Conservation (phyloP, 2,329 filamentous ascomycete genomes). For the Neurospora sp. region DNA sequence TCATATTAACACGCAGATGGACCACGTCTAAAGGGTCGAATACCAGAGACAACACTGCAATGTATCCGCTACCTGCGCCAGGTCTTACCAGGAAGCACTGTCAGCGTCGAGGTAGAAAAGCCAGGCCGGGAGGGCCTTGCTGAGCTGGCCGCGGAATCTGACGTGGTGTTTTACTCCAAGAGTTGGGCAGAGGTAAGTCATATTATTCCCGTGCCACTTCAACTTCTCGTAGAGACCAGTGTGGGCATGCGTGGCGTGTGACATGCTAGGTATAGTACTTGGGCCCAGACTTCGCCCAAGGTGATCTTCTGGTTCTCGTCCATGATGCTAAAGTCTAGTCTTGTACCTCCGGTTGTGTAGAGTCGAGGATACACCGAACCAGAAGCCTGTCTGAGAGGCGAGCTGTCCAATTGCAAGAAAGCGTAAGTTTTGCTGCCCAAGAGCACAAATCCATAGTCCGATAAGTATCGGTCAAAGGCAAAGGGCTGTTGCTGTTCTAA, state of each 20-base stretch:
- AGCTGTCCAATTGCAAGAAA: constrained; percentile 24
- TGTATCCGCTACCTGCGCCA: constrained; percentile 49
- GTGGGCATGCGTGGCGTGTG: constrained; percentile 11
- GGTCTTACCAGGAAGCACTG: constrained; percentile 31
- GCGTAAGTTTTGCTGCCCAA: constrained; percentile 30
- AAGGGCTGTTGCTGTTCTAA: neutral
- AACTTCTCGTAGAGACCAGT: neutral
- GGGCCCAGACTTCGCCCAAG: neutral
- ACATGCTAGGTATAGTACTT: neutral
- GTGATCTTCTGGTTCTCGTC: neutral
- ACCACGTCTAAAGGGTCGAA: constrained; percentile 42
- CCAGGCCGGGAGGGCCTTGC: constrained; percentile 50
- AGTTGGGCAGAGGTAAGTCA: constrained; percentile 56
- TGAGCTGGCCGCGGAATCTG: constrained; percentile 50
- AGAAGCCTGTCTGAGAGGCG: constrained; percentile 40
- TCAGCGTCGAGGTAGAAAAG: constrained; percentile 68
- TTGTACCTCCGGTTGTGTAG: constrained; percentile 11
- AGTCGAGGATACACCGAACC: constrained; percentile 26
- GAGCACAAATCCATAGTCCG: neutral
- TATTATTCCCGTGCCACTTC: neutral
- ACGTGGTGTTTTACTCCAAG: constrained; percentile 66
- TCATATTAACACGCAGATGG: neutral
- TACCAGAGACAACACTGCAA: constrained; percentile 47
- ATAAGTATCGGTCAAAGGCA: neutral
- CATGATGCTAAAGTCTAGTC: neutral